Percentiles rank a stretch among this genome's conserved stretches.
These are phyloP conservation scores for Prosopis cineraria DNA, from an alignment of 306 rosid genomes.

Conservation along the genomic window DNA sequence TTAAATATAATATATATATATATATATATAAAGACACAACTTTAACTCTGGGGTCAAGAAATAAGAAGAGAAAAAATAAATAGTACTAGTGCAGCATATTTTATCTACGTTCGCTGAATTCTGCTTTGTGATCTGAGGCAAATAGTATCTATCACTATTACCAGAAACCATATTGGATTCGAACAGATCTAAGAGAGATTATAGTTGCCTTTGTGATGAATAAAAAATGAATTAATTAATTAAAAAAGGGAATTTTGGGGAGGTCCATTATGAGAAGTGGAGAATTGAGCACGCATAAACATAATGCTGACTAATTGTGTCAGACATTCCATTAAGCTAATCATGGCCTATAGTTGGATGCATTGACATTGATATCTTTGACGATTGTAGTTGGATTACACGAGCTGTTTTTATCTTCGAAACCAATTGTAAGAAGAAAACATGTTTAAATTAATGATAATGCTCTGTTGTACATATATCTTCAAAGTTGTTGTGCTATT, in stretches of 20 bases:
- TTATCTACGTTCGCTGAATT: too few relatives aligned
- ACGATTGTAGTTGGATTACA: constrained; percentile 11
- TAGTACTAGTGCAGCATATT: too few relatives aligned
- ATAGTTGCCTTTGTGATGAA: constrained; percentile 2
- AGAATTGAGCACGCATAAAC: constrained; percentile 35
- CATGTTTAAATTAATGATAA: not conserved
- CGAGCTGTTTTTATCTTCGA: constrained; percentile 12
- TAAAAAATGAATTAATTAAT: not conserved
- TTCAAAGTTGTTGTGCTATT: not conserved
- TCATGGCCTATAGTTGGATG: not conserved
- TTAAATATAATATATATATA: too few relatives aligned
- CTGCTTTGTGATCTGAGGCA: too few relatives aligned
- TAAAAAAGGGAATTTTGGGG: constrained; percentile 24
- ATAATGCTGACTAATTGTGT: constrained; percentile 21
- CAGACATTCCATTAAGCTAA: constrained; percentile 1
- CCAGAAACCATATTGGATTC: constrained; percentile 15
- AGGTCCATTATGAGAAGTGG: constrained; percentile 34
- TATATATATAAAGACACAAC: too few relatives aligned
- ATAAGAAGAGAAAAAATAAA: too few relatives aligned
- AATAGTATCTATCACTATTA: not conserved
- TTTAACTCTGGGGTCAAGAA: too few relatives aligned
- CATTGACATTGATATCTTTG: constrained; percentile 16
- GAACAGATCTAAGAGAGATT: not conserved
- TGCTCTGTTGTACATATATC: not conserved
- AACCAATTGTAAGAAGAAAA: constrained; percentile 26